Conservation (phyloP, 306 rosid genomes). For the Rubus idaeus region DNA sequence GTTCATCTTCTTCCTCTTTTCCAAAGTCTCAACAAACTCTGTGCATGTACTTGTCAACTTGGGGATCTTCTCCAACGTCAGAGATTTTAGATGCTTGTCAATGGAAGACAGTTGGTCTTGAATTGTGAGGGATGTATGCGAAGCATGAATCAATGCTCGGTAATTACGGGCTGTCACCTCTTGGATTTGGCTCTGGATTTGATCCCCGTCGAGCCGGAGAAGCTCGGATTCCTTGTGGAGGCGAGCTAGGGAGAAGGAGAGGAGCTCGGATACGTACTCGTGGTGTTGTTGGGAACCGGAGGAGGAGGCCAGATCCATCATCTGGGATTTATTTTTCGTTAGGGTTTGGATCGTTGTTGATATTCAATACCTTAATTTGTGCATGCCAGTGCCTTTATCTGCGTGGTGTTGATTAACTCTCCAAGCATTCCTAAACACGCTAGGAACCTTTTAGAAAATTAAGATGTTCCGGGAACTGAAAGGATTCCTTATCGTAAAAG, state of each 20-base stretch:
- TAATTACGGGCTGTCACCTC: slow-evolving; percentile 87
- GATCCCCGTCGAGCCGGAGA: slow-evolving; percentile 91
- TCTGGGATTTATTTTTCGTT: not conserved
- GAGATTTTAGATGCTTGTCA: slow-evolving; percentile 46
- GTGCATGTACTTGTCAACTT: slow-evolving; percentile 79
- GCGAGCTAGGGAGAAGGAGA: slow-evolving; percentile 91
- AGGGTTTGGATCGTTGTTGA: not conserved
- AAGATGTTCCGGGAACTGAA: not conserved
- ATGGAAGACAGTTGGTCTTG: slow-evolving; percentile 72
- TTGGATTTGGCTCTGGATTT: slow-evolving; percentile 92
- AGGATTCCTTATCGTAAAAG: no score
- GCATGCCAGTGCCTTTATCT: no score
- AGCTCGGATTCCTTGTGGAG: slow-evolving; percentile 96
- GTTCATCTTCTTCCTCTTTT: slow-evolving; percentile 84
- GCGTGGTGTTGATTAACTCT: no score
- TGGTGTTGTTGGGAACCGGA: slow-evolving; percentile 54
- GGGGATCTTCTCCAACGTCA: slow-evolving; percentile 69
- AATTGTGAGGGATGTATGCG: slow-evolving; percentile 77
- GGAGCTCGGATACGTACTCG: slow-evolving; percentile 83
- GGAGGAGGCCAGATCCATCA: slow-evolving; percentile 39
- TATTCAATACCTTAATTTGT: not conserved
- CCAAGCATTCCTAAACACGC: not conserved
- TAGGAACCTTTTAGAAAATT: not conserved
- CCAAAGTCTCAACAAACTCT: slow-evolving; percentile 75
- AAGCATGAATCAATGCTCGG: slow-evolving; percentile 79